A percentile compares a stretch with the other conserved stretches of the same genome.
Evolutionary conservation across 2,329 filamentous ascomycete genomes (phyloP).

Genomic region (Drechslera avenae): DNA sequence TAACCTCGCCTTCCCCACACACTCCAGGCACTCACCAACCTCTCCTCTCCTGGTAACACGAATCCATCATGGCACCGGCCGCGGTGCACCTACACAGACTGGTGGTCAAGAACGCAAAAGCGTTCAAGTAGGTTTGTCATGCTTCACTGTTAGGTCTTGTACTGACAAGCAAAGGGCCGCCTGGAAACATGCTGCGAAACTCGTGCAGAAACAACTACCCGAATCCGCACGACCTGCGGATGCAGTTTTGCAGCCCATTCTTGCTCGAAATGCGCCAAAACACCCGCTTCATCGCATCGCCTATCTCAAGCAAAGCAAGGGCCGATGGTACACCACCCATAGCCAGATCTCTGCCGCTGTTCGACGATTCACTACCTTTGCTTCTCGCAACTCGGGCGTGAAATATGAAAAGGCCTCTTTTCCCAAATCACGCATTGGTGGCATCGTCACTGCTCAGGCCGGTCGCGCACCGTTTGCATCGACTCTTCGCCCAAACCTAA

Average conservation of each 20-base stretch:
- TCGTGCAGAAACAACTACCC: slow-evolving; percentile 53
- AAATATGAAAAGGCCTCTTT: slow-evolving; percentile 59
- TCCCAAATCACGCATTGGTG: slow-evolving; percentile 61
- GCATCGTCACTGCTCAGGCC: slow-evolving; percentile 66
- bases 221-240: slow-evolving; percentile 51
- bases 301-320: slow-evolving; percentile 67
- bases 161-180: slow-evolving; percentile 49
- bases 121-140: slow-evolving; percentile 45
- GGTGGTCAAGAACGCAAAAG: slow-evolving; percentile 50
- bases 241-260: slow-evolving; percentile 63
- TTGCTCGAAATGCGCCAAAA: slow-evolving; percentile 60
- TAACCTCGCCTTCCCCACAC: slow-evolving; percentile 29
- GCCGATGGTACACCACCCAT: slow-evolving; percentile 67
- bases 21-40: slow-evolving; percentile 14
- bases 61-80: slow-evolving; percentile 45
- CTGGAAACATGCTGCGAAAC: slow-evolving; percentile 54
- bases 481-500: slow-evolving; percentile 88
- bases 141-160: background rate
- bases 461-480: slow-evolving; percentile 84
- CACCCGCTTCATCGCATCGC: slow-evolving; percentile 67
- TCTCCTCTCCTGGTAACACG: slow-evolving; percentile 25
- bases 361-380: slow-evolving; percentile 59
- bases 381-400: slow-evolving; percentile 44
- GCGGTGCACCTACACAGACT: slow-evolving; percentile 47
- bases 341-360: slow-evolving; percentile 51